Evolutionary conservation across 768 basidiomycete genomes (phyloP).

Genomic region (Termitomyces eurrhizus): DNA sequence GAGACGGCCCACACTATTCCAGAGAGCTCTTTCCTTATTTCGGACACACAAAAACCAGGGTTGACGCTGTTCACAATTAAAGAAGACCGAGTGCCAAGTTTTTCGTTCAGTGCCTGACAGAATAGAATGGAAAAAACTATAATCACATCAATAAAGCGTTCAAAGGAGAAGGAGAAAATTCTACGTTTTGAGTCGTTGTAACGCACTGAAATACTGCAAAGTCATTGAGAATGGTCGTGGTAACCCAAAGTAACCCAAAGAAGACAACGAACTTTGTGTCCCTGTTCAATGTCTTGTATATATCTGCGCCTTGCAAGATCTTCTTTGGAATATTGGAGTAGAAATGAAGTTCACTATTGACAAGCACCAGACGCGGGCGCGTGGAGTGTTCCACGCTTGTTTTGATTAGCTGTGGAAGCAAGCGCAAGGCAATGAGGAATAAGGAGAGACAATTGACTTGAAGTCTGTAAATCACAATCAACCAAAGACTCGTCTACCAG

Average conservation of each 20-base stretch:
- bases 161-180: neutral
- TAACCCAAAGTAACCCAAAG: no score
- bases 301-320: constrained; percentile 16
- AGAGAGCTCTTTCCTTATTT: constrained; percentile 25
- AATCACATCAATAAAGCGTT: neutral
- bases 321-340: constrained; percentile 19
- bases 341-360: constrained; percentile 40
- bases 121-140: constrained; percentile 40
- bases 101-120: constrained; percentile 29
- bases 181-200: constrained; percentile 35
- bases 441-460: constrained; percentile 46
- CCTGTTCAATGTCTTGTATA: constrained; percentile 24
- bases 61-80: constrained; percentile 33
- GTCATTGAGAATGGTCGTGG: neutral
- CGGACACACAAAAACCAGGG: constrained; percentile 40
- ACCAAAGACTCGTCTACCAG: neutral
- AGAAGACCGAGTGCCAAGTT: constrained; percentile 19
- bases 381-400: constrained; percentile 29
- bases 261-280: constrained; percentile 15
- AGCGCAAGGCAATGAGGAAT: constrained; percentile 34
- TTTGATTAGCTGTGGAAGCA: constrained; percentile 39
- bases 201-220: constrained; percentile 9
- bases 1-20: constrained; percentile 15
- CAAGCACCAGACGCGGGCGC: constrained; percentile 35
- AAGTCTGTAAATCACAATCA: constrained; percentile 25